A percentile compares a stretch with the other conserved stretches of the same genome.
phyloP scores from a whole-genome alignment of 2,329 filamentous ascomycete genomes.

The Fusarium tuaranense region DNA sequence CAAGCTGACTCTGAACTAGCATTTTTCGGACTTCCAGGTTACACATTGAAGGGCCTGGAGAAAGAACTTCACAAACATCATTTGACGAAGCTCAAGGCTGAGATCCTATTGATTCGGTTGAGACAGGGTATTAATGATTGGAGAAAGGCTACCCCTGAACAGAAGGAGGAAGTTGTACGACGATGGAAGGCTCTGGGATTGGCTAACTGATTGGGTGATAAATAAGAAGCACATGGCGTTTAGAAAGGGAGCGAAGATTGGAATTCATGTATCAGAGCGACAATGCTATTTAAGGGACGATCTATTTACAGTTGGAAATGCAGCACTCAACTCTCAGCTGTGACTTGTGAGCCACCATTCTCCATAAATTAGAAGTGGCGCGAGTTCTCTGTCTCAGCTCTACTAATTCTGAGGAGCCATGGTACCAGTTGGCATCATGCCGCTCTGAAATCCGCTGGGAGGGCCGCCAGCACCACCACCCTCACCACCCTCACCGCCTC shows the following conservation, averaged over 20 bases:
- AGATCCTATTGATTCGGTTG: slow-evolving; percentile 48
- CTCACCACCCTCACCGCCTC: background rate
- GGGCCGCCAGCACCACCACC: background rate
- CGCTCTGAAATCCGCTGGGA: background rate
- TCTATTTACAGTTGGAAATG: background rate
- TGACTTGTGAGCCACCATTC: background rate
- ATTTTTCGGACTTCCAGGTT: slow-evolving; percentile 61
- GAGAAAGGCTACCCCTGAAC: slow-evolving; percentile 25
- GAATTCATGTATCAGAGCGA: background rate
- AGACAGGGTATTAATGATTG: slow-evolving; percentile 48
- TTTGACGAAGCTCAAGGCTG: slow-evolving; percentile 48
- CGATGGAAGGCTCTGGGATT: slow-evolving; percentile 26
- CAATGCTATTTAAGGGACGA: background rate
- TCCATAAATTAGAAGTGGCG: background rate
- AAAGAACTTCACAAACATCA: slow-evolving; percentile 57
- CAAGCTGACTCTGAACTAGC: slow-evolving; percentile 13
- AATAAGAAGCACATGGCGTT: background rate
- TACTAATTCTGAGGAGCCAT: background rate
- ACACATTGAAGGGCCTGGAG: slow-evolving; percentile 65
- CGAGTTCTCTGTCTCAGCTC: background rate
- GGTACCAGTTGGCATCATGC: background rate
- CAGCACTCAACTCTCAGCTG: background rate
- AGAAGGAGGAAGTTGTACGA: slow-evolving; percentile 13
- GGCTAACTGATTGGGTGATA: background rate
- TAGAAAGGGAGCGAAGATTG: background rate